A percentile compares a stretch with the other conserved stretches of the same genome.
Conservation (phyloP, 2,329 filamentous ascomycete species). For the Fusarium citri region DNA sequence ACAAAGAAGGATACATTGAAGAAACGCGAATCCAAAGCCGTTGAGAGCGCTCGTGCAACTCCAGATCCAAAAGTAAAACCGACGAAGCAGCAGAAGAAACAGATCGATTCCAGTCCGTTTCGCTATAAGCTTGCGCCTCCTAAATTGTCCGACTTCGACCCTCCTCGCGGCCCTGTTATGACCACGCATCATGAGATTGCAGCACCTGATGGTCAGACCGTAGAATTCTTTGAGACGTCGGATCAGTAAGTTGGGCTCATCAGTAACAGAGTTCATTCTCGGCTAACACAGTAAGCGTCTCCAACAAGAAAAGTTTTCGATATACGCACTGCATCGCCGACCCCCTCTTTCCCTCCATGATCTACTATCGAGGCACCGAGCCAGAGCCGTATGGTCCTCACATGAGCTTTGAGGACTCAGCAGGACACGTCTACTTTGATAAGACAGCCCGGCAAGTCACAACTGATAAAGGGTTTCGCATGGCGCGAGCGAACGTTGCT, state of each 20-base stretch:
- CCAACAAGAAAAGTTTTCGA: slow-evolving; percentile 80
- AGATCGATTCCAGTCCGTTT: slow-evolving; percentile 63
- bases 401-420: slow-evolving; percentile 92
- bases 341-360: slow-evolving; percentile 83
- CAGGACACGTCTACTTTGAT: slow-evolving; percentile 86
- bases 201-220: slow-evolving; percentile 60
- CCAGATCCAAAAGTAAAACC: slow-evolving; percentile 63
- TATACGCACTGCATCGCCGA: slow-evolving; percentile 94
- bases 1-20: slow-evolving; percentile 75
- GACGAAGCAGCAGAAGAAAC: slow-evolving; percentile 50
- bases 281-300: slow-evolving; percentile 57
- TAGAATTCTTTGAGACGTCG: slow-evolving; percentile 71
- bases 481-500: slow-evolving; percentile 89
- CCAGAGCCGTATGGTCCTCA: slow-evolving; percentile 84
- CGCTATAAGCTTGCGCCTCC: slow-evolving; percentile 74
- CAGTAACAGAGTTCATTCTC: background rate
- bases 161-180: slow-evolving; percentile 67
- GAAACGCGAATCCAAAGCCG: slow-evolving; percentile 73
- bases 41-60: slow-evolving; percentile 65
- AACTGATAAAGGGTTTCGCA: slow-evolving; percentile 92
- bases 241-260: slow-evolving; percentile 66
- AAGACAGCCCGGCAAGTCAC: slow-evolving; percentile 80
- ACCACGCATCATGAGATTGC: slow-evolving; percentile 66
- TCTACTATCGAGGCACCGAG: slow-evolving; percentile 92
- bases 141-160: slow-evolving; percentile 70